A percentile compares a stretch with the other conserved stretches of the same genome.
These are phyloP conservation scores for Fragaria vesca DNA, from an alignment of 306 rosid species.

Conservation along the genomic window DNA sequence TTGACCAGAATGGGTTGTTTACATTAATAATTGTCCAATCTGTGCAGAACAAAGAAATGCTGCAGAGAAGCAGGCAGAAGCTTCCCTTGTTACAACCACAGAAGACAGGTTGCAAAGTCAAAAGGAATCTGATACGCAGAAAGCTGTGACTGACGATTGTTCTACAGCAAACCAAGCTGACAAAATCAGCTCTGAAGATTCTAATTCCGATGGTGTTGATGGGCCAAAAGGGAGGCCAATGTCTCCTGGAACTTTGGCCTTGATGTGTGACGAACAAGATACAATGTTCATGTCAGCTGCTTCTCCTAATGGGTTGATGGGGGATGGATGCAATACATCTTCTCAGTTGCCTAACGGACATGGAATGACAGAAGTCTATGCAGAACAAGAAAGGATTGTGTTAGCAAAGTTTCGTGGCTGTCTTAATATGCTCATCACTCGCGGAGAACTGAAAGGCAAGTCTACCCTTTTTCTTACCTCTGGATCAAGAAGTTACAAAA, in stretches of 20 bases:
- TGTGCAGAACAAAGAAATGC: slow-evolving; percentile 61
- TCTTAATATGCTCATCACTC: slow-evolving; percentile 82
- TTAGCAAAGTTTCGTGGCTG: slow-evolving; percentile 81
- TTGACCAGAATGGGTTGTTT: slow-evolving; percentile 15
- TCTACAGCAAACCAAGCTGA: slow-evolving; percentile 70
- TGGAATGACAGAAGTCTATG: slow-evolving; percentile 75
- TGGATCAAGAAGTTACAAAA: background rate
- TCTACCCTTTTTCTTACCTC: slow-evolving; percentile 23
- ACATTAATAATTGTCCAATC: slow-evolving; percentile 7
- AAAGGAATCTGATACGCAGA: slow-evolving; percentile 57
- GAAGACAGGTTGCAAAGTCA: slow-evolving; percentile 63
- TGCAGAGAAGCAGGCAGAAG: slow-evolving; percentile 54
- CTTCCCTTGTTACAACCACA: slow-evolving; percentile 64
- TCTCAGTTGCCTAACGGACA: slow-evolving; percentile 65
- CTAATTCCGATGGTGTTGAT: slow-evolving; percentile 72
- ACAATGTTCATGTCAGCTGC: slow-evolving; percentile 79
- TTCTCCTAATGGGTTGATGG: slow-evolving; percentile 56
- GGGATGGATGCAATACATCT: slow-evolving; percentile 59
- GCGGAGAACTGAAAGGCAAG: slow-evolving; percentile 96
- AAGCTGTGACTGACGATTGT: slow-evolving; percentile 65
- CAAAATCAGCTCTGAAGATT: slow-evolving; percentile 61
- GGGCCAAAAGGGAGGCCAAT: slow-evolving; percentile 70
- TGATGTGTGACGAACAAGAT: slow-evolving; percentile 98
- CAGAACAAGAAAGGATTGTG: slow-evolving; percentile 83
- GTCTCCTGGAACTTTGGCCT: slow-evolving; percentile 98